Evolutionary conservation across 2,329 filamentous ascomycete genomes (phyloP).

Genomic region (Alternaria sp.): DNA sequence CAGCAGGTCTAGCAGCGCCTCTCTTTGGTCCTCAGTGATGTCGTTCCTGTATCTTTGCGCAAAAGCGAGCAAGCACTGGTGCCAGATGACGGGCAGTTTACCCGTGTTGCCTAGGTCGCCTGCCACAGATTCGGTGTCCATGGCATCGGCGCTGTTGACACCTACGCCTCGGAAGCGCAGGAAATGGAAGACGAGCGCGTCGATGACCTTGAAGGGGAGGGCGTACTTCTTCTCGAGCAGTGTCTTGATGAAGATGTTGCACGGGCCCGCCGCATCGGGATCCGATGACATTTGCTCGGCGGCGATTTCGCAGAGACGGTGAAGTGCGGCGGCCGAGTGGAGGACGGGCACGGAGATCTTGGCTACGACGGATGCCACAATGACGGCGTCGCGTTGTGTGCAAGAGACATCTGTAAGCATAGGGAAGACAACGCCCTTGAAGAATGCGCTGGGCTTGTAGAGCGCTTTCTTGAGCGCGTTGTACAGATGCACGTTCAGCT

Average conservation of each 20-base stretch:
- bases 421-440: constrained; percentile 95
- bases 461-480: constrained; percentile 90
- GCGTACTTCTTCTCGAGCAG: constrained; percentile 97
- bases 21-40: constrained; percentile 92
- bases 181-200: constrained; percentile 96
- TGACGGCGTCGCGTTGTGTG: constrained; percentile 89
- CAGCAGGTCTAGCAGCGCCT: constrained; percentile 87
- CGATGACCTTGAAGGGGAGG: constrained; percentile 91
- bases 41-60: constrained; percentile 95
- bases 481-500: constrained; percentile 95
- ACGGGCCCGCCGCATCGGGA: constrained; percentile 86
- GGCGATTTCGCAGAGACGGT: constrained; percentile 91
- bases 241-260: constrained; percentile 93
- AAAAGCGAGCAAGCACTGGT: constrained; percentile 91
- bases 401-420: constrained; percentile 86
- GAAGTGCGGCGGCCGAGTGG: constrained; percentile 89
- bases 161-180: constrained; percentile 81
- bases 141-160: constrained; percentile 66
- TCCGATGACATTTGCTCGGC: constrained; percentile 85
- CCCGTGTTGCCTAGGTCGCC: constrained; percentile 58
- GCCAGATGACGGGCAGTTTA: constrained; percentile 92
- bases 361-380: constrained; percentile 84
- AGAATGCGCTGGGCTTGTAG: constrained; percentile 95
- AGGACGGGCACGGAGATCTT: constrained; percentile 88
- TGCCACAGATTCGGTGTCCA: constrained; percentile 53